Percentiles rank a stretch among this genome's conserved stretches.
These are phyloP conservation scores for Antitrichia curtipendula DNA, from an alignment of 225 moss, liverwort and hornwort genomes.

Conservation along the genomic window DNA sequence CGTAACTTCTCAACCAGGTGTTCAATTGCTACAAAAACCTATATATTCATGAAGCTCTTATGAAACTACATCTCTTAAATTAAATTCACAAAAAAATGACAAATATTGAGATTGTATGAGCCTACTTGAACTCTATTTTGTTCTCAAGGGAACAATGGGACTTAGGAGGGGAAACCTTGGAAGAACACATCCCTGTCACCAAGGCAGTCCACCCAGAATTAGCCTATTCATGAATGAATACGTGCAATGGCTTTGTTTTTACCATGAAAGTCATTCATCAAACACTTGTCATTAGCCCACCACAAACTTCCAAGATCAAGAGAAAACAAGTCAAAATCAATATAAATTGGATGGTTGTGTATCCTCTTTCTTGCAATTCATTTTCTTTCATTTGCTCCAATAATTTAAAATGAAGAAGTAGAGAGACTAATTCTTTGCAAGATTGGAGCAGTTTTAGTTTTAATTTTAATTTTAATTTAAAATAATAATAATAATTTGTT, in stretches of 20 bases:
- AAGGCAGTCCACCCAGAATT: not conserved
- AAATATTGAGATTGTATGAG: too few species aligned
- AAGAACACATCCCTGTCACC: not conserved
- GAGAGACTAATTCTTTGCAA: not conserved
- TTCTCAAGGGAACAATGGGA: too few species aligned
- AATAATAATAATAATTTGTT: too few species aligned
- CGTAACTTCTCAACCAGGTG: not conserved
- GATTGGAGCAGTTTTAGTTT: not conserved
- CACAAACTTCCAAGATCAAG: fast-evolving
- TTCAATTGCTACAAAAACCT: not conserved
- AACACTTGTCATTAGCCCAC: not conserved
- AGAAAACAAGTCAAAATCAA: not conserved
- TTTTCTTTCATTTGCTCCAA: not conserved
- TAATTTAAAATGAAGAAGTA: not conserved
- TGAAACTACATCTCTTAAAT: fast-evolving
- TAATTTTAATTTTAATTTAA: too few species aligned
- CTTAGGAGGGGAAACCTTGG: not conserved
- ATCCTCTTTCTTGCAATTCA: not conserved
- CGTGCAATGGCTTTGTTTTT: not conserved
- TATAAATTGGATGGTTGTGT: not conserved
- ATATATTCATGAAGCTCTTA: not conserved
- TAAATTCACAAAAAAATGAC: too few species aligned
- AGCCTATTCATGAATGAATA: not conserved
- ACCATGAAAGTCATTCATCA: not conserved
- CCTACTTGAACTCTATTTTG: too few species aligned